Percentiles rank a stretch among this genome's conserved stretches.
These are phyloP conservation scores for Scenedesmus sp. DNA, from an alignment of 163 green algal species.

Conservation along the genomic window DNA sequence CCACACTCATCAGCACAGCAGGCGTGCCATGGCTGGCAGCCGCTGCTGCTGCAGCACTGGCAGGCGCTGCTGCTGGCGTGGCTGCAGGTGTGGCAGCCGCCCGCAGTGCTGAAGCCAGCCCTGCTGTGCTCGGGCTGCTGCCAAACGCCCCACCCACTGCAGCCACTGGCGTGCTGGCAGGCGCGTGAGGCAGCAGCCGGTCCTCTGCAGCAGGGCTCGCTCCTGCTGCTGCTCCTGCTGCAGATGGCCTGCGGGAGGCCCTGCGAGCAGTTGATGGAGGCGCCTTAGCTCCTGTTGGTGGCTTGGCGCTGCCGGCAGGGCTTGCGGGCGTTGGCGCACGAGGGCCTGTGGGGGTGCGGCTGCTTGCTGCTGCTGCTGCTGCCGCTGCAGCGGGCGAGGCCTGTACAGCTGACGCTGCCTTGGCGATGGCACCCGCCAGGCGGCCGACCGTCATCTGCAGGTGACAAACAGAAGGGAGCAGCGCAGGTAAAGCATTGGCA, in stretches of 20 bases:
- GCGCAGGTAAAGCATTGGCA: not conserved
- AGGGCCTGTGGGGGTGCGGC: not conserved
- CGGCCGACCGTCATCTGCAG: constrained; percentile 15
- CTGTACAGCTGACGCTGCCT: constrained; percentile 30
- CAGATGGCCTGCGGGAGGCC: not conserved
- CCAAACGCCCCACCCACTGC: not conserved
- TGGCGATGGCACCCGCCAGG: constrained; percentile 40
- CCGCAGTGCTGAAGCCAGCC: not conserved
- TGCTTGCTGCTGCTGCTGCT: not conserved
- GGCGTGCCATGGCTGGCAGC: not conserved
- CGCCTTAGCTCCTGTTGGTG: not conserved
- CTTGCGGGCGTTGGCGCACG: not conserved
- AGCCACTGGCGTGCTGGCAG: constrained; percentile 8
- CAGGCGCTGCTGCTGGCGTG: not conserved
- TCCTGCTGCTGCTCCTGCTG: constrained; percentile 8
- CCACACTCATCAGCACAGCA: constrained; percentile 10
- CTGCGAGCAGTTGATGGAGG: not conserved
- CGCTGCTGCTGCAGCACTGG: not conserved
- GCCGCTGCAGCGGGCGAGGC: not conserved
- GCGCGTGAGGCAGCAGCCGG: not conserved
- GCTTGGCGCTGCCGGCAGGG: not conserved
- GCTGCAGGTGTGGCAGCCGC: not conserved
- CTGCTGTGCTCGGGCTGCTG: not conserved
- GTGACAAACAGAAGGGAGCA: not conserved
- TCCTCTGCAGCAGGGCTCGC: not conserved